phyloP scores from a whole-genome alignment of 495 filamentous ascomycete genomes.

The Amphirosellinia nigrospora region DNA sequence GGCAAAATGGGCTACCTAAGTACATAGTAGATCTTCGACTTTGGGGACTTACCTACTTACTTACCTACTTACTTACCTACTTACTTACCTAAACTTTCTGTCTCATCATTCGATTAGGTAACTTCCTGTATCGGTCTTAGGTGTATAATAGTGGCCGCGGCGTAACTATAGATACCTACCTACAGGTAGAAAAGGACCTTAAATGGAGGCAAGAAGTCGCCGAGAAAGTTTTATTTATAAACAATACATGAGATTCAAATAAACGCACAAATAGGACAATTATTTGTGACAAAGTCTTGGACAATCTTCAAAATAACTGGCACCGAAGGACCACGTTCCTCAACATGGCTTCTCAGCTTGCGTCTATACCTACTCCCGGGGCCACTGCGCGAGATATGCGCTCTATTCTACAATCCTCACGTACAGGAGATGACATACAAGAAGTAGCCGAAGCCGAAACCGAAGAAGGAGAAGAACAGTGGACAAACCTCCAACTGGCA shows the following conservation, averaged over 20 bases:
- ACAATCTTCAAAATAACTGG: neutral
- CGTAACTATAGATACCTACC: too few relatives aligned
- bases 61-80: too few relatives aligned
- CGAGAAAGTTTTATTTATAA: neutral
- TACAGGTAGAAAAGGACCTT: neutral
- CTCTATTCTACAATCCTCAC: neutral
- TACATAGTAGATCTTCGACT: neutral
- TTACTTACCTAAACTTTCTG: too few relatives aligned
- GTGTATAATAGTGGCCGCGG: neutral
- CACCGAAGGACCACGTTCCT: neutral
- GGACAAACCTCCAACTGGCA: slow-evolving; percentile 37
- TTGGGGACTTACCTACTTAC: too few relatives aligned
- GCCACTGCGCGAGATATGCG: neutral
- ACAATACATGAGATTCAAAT: neutral
- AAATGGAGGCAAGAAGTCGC: neutral
- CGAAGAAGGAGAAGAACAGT: slow-evolving; percentile 26
- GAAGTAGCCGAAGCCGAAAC: slow-evolving; percentile 19
- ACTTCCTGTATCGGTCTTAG: neutral
- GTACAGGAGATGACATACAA: neutral
- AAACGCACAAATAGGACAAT: neutral
- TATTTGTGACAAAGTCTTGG: neutral
- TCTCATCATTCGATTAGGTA: neutral
- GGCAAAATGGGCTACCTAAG: neutral
- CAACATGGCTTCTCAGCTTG: slow-evolving; percentile 17
- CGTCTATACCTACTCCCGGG: slow-evolving; percentile 11